Percentiles rank a stretch among this genome's conserved stretches.
These are phyloP conservation scores for Botryotinia convoluta DNA, from an alignment of 2,329 filamentous ascomycete genomes.

Conservation along the genomic window DNA sequence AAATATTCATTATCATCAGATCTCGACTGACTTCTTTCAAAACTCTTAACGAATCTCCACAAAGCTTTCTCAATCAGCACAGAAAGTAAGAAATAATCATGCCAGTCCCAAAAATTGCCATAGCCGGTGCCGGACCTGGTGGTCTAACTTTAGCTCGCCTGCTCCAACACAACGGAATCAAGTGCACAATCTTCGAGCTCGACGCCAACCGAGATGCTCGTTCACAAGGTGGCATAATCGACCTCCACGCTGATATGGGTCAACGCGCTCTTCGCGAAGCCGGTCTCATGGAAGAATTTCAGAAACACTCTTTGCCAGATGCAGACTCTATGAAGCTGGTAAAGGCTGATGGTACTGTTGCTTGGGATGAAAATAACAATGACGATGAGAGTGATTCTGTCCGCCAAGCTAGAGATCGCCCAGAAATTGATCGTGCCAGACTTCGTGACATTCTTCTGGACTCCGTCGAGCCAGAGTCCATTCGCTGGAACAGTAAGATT, in stretches of 20 bases:
- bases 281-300: constrained; percentile 35
- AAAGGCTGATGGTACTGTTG: constrained; percentile 32
- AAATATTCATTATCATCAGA: background rate
- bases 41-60: background rate
- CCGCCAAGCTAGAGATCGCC: constrained; percentile 29
- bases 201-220: constrained; percentile 26
- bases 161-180: constrained; percentile 31
- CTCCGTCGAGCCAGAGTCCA: constrained; percentile 35
- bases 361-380: constrained; percentile 26
- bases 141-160: constrained; percentile 29
- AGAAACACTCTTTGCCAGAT: constrained; percentile 43
- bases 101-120: constrained; percentile 25
- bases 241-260: constrained; percentile 42
- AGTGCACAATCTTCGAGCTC: constrained; percentile 37
- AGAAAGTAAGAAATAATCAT: background rate
- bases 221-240: constrained; percentile 45
- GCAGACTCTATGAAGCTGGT: constrained; percentile 43
- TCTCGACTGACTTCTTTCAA: background rate
- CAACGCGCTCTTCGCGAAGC: constrained; percentile 38
- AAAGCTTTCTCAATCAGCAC: background rate
- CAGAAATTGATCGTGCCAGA: constrained; percentile 43
- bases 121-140: constrained; percentile 28
- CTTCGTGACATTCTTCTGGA: constrained; percentile 40
- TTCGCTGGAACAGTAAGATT: constrained; percentile 44
- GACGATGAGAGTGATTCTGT: constrained; percentile 1